Base-by-base conservation (phyloP, 75 land plant species). In the Ceratopteris richardii region DNA sequence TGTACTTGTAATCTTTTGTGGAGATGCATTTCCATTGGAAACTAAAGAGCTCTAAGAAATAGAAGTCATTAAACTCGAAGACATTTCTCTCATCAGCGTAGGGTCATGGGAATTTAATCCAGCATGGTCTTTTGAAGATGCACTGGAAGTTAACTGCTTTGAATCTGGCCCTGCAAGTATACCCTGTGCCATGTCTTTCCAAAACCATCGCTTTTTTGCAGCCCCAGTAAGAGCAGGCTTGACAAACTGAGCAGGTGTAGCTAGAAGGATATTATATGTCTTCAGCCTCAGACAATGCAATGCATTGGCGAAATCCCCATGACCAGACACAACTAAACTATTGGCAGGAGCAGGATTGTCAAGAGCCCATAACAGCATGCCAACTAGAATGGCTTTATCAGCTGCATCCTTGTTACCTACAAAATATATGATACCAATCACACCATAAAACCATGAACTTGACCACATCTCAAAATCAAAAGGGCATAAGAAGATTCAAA, bases 301-400 rank as follows among this genome's bases (percentile, higher is more conserved):
- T 16, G 84, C 81, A 73, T 74, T 77, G 17, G 87, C 78, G 51
- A 87, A 87, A 50, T 87, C 91, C 30, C 83, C 68, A 65, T 87
- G 87, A 25, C 91, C 91, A 33, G 91, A 80, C 19, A 87, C 80
- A 21, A 87, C 71, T 71, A 87, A 58, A 60, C 73, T 77, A 52
- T 77, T 77, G 44, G 91, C 83, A 0, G 91, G 91, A 11, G 90
- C 77, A 44, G 83, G 83, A 67, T 86, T 86, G 57, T 86, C 90
- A 13, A 86, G 66, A 24, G 90, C 85, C 86, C 86, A 87, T 31
- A 87, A 66, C 25, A 87, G 44, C 83, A 87, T 82, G 37, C 80
- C 87, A 6, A 83, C 86, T n/a, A 87, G 43, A 37, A 87, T 80
- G 33, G 77, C 81, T 47, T 82, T 83, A 56, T 87, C 87, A 66